These are phyloP conservation scores for Staphylotrichum tortipilum DNA, from an alignment of 495 filamentous ascomycete genomes.

Conservation along the genomic window DNA sequence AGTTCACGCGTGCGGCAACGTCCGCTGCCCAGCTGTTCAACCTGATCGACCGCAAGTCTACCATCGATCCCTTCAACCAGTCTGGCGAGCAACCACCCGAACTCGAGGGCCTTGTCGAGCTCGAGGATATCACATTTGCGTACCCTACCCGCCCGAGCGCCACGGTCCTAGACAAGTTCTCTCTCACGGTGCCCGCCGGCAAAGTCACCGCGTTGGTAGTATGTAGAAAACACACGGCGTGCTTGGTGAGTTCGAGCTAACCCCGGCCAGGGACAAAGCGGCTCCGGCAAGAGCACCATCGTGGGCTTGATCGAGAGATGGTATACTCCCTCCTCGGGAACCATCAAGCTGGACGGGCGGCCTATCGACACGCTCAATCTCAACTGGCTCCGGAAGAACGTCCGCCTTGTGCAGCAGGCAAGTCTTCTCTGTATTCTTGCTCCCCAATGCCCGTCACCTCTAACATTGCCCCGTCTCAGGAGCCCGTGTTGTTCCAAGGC, in stretches of 20 bases:
- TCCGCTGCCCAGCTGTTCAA: conserved; percentile 81
- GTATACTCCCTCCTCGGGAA: conserved; percentile 57
- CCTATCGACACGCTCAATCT: conserved; percentile 46
- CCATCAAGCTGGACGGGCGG: conserved; percentile 45
- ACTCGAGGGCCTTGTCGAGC: conserved; percentile 66
- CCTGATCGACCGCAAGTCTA: conserved; percentile 76
- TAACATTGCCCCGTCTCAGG: conserved; percentile 22
- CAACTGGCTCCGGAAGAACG: conserved; percentile 56
- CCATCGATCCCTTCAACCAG: conserved; percentile 64
- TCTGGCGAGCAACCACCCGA: conserved; percentile 60
- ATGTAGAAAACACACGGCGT: conserved; percentile 33
- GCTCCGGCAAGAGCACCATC: conserved; percentile 76
- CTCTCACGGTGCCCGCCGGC: conserved; percentile 65
- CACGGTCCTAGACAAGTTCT: conserved; percentile 69
- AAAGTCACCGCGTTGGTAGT: conserved; percentile 81
- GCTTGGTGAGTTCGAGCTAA: background rate
- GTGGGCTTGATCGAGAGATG: conserved; percentile 86
- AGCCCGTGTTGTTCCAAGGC: conserved; percentile 65
- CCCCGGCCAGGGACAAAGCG: conserved; percentile 20
- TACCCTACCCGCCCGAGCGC: conserved; percentile 85
- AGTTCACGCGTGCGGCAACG: conserved; percentile 65
- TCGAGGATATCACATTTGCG: conserved; percentile 72
- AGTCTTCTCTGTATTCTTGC: background rate
- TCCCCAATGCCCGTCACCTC: background rate
- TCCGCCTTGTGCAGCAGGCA: conserved; percentile 56